Evolutionary conservation across 2,329 filamentous ascomycete species (phyloP).

Genomic region (Hortaea werneckii): DNA sequence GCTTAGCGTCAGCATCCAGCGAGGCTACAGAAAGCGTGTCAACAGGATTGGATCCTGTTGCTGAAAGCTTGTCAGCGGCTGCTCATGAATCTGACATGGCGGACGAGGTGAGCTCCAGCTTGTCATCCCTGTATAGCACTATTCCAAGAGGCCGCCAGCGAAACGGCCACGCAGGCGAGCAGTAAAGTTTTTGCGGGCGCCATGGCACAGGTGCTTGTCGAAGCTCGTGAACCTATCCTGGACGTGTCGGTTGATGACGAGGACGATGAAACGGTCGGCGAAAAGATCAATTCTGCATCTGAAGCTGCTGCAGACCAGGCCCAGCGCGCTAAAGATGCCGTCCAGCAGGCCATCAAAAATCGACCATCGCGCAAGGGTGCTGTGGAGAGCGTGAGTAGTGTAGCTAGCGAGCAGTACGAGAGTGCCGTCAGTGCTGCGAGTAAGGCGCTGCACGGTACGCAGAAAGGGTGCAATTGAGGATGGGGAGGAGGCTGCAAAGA

Average conservation of each 20-base stretch:
- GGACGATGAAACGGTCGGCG: constrained; percentile 36
- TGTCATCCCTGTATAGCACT: background rate
- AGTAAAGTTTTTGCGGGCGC: constrained; percentile 45
- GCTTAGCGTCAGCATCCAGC: constrained; percentile 1
- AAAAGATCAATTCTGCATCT: constrained; percentile 42
- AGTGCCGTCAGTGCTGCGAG: constrained; percentile 49
- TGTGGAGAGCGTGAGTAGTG: constrained; percentile 41
- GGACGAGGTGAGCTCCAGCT: background rate
- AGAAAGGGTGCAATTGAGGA: constrained; percentile 28
- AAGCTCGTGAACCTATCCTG: constrained; percentile 38
- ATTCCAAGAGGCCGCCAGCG: background rate
- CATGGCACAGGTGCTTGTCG: constrained; percentile 41
- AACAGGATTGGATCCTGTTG: background rate
- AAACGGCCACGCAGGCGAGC: background rate
- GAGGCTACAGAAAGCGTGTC: background rate
- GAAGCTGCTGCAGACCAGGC: constrained; percentile 44
- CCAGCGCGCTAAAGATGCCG: constrained; percentile 43
- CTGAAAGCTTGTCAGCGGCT: constrained; percentile 12
- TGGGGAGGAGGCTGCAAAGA: constrained; percentile 41
- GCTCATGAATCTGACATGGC: background rate
- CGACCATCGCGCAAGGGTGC: constrained; percentile 31
- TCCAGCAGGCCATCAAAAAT: constrained; percentile 44
- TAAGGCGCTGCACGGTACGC: constrained; percentile 43
- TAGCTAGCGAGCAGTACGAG: constrained; percentile 48
- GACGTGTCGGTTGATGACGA: constrained; percentile 37